These are phyloP conservation scores for Saprolegnia diclina DNA, from an alignment of 352 stramenopile species.

Conservation along the genomic window DNA sequence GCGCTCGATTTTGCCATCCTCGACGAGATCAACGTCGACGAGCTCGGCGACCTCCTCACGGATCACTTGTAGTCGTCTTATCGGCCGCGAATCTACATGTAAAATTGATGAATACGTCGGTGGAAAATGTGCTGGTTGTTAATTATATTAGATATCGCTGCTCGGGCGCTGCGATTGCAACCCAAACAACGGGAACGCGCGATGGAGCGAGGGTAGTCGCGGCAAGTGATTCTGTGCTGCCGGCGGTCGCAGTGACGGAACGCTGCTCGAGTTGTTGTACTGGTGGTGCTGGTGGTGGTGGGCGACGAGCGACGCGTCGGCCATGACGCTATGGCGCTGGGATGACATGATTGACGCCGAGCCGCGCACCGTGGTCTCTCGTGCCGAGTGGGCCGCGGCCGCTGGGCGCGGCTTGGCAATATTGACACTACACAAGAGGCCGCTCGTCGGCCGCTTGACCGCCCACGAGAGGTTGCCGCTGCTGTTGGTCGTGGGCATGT, in stretches of 20 bases:
- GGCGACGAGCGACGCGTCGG: background rate
- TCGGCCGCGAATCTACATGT: background rate
- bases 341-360: background rate
- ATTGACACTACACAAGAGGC: conserved; percentile 22
- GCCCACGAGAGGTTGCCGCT: background rate
- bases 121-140: background rate
- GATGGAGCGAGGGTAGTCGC: conserved; percentile 16
- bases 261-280: background rate
- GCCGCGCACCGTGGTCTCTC: background rate
- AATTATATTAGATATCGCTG: conserved; percentile 17
- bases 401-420: conserved; percentile 2
- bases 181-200: conserved; percentile 25
- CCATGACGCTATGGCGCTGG: background rate
- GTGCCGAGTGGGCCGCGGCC: background rate
- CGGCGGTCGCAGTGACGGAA: conserved; percentile 20
- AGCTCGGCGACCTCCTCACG: conserved; percentile 12
- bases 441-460: background rate
- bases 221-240: background rate
- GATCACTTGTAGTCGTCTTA: conserved; percentile 10
- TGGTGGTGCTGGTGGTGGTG: background rate
- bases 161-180: conserved; percentile 11
- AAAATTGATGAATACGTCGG: background rate
- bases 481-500: background rate
- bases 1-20: conserved; percentile 9
- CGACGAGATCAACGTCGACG: conserved; percentile 18